phyloP scores from a whole-genome alignment of 352 stramenopile genomes.

The Elongisporangium prolatum region DNA sequence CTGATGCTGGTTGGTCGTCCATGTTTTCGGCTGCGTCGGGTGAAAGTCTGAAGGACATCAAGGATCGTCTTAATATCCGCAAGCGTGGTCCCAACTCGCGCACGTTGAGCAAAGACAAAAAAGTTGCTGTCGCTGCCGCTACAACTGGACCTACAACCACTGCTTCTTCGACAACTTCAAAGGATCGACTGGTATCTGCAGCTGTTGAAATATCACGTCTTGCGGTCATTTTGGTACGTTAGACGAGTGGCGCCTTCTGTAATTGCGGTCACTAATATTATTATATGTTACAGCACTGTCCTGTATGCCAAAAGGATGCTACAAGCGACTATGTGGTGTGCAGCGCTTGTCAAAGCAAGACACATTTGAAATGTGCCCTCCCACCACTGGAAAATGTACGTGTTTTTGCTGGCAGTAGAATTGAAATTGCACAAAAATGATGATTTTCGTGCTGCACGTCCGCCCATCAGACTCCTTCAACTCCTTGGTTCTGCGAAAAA shows the following conservation, averaged over 20 bases:
- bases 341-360: slow-evolving; percentile 53
- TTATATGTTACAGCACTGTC: slow-evolving; percentile 31
- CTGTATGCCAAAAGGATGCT: slow-evolving; percentile 40
- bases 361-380: slow-evolving; percentile 47
- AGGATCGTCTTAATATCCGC: slow-evolving; percentile 67
- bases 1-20: slow-evolving; percentile 73
- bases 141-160: neutral
- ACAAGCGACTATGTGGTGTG: slow-evolving; percentile 35
- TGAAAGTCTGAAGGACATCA: slow-evolving; percentile 78
- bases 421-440: neutral
- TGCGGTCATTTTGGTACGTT: slow-evolving; percentile 6
- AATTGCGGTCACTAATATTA: no score
- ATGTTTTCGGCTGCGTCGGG: slow-evolving; percentile 65
- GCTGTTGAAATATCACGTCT: slow-evolving; percentile 15
- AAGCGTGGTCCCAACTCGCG: slow-evolving; percentile 60
- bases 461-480: slow-evolving; percentile 5
- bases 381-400: slow-evolving; percentile 24
- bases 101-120: slow-evolving; percentile 56
- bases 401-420: neutral
- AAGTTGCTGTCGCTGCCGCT: neutral
- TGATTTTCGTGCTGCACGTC: neutral
- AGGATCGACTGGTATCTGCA: slow-evolving; percentile 12
- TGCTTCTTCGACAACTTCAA: neutral
- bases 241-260: neutral
- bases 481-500: slow-evolving; percentile 53